Evolutionary conservation across 495 filamentous ascomycete genomes (phyloP), one percentile per base, ranked within the genome.

Genomic region (Entonaema liquescens): DNA sequence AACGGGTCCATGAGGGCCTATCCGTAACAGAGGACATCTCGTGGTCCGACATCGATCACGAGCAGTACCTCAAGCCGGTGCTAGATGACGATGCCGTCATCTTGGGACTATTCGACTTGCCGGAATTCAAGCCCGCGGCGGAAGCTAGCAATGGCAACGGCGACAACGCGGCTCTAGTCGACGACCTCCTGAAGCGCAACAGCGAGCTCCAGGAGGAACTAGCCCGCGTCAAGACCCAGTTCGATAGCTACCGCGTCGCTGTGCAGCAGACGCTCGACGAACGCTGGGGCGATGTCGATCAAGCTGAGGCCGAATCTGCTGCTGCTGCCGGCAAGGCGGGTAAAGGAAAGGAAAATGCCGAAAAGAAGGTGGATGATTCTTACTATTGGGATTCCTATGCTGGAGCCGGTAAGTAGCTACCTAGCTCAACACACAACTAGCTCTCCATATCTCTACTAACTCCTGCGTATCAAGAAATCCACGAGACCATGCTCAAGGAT

Each of bases 401-500:
- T 19, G 73, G 73, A 25, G 59, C 59, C 38, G 75, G 75, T 59
- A 35, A 50, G 31, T 62, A 54, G 21, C 13, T 44, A 11, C 50
- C 9, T 59, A n/a, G 25, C 35, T n/a, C 33, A 57, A 28, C 6
- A 15, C 25, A 15, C 26, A 44, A 17, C 6, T 31, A 15, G 9
- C 33, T 28, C 1, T 33, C 6, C 31, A 33, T 7, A 33, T 60
- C 19, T 17, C 36, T 59, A 1, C 42, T 47, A 3, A 54, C 19
- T 28, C 28, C 13, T 44, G 17, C 17, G 7, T 28, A 25, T 29
- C 15, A 50, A 92, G 92, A 90, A 36, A 97, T 97, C 71, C 94
- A 97, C 80, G 91, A 96, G 74, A 92, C 89, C 12, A 97, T 97
- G 94, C 86, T 97, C 68, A 94, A 96, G 86, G 95, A 99, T 81